A percentile compares a stretch with the other conserved stretches of the same genome.
These are phyloP conservation scores for Biscutella laevigata DNA, from an alignment of 441 rosid genomes.

Conservation along the genomic window DNA sequence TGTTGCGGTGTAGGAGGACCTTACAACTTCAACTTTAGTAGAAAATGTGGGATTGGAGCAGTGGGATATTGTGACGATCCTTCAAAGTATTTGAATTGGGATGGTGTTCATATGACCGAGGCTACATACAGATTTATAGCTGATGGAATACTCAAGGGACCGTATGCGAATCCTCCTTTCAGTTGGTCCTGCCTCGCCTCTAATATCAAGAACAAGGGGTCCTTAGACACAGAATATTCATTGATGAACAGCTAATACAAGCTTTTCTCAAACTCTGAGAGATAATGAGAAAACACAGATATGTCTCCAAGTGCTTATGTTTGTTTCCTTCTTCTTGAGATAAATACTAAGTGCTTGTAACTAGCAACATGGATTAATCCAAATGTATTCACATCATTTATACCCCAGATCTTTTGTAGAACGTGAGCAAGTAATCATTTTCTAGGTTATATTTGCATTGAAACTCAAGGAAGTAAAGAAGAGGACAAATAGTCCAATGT, in stretches of 20 bases:
- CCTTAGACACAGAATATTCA: neutral
- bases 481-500: too few relatives aligned
- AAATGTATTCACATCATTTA: too few relatives aligned
- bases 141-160: constrained; percentile 4
- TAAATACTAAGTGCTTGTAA: too few relatives aligned
- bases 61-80: constrained; percentile 26
- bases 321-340: too few relatives aligned
- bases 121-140: constrained; percentile 7
- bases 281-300: neutral
- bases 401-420: too few relatives aligned
- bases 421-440: too few relatives aligned
- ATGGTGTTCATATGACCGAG: constrained; percentile 33
- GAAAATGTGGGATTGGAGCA: constrained; percentile 20
- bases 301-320: too few relatives aligned
- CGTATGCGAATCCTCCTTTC: neutral
- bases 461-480: too few relatives aligned
- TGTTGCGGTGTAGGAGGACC: constrained; percentile 39
- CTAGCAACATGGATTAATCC: too few relatives aligned
- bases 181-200: neutral
- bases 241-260: neutral
- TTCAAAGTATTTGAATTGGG: constrained; percentile 38
- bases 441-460: too few relatives aligned
- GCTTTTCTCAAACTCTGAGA: neutral
- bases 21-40: constrained; percentile 7
- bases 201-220: neutral